Conservation (phyloP, 345 rosid genomes). For the Gossypium raimondii region DNA sequence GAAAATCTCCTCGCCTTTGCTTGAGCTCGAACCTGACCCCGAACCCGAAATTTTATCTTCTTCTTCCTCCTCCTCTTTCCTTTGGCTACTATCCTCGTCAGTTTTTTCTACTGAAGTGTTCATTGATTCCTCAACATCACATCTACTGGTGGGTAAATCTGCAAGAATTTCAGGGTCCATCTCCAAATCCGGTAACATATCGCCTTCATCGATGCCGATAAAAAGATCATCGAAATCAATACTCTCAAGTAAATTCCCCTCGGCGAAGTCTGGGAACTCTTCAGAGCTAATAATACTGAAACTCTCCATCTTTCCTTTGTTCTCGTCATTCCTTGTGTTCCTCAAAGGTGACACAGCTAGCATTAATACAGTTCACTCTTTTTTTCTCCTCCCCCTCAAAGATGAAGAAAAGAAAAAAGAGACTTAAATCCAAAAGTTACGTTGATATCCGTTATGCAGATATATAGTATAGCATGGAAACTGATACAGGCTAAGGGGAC, state of each 20-base stretch:
- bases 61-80: slow-evolving; percentile 28
- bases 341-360: slow-evolving; percentile 62
- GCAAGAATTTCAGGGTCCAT: slow-evolving; percentile 61
- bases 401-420: not conserved
- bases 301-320: slow-evolving; percentile 42
- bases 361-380: slow-evolving; percentile 38
- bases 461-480: slow-evolving; percentile 16
- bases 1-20: not conserved
- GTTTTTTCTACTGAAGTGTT: slow-evolving; percentile 32
- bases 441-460: not conserved
- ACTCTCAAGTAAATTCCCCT: slow-evolving; percentile 44
- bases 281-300: slow-evolving; percentile 26
- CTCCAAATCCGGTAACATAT: slow-evolving; percentile 66
- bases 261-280: slow-evolving; percentile 47
- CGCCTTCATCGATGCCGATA: slow-evolving; percentile 51
- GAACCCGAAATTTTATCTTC: slow-evolving; percentile 33
- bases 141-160: slow-evolving; percentile 46
- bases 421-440: not conserved
- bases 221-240: slow-evolving; percentile 82
- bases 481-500: slow-evolving; percentile 11
- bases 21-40: not conserved
- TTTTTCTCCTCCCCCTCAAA: not conserved
- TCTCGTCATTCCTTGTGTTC: slow-evolving; percentile 34
- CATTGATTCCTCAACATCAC: slow-evolving; percentile 42
- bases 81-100: slow-evolving; percentile 11